Evolutionary conservation across 2,329 filamentous ascomycete species (phyloP), one percentile per base, ranked within the genome.

Genomic region (Dactylonectria estremocensis): DNA sequence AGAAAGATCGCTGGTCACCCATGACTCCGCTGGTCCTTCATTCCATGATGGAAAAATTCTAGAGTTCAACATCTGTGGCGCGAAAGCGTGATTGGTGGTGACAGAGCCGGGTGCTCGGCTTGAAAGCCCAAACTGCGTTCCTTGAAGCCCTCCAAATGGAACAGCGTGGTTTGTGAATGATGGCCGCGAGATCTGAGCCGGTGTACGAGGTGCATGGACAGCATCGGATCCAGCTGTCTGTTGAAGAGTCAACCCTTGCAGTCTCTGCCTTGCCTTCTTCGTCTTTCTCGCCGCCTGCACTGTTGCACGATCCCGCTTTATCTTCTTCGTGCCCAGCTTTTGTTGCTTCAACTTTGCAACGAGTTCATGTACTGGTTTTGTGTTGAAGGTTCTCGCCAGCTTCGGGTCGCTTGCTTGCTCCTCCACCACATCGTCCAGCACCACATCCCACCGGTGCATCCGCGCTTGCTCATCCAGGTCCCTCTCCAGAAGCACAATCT

Each of bases 361-460:
- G 2, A 74, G 20, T 6, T 45, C 20, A 18, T 56, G 55, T 14
- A 76, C 66, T 3, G 11, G 22, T 8, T 60, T 31, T 13, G 54
- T 24, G 28, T 61, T 16, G n/a, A 74, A 74, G 10, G 72, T 61
- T 24, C 33, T n/a, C 4, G 43, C 18, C 16, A 55, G 11, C 3
- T 58, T 13, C 9, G 14, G 5, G 22, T 61, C 64, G 20, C 40
- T 67, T 33, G 33, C 60, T 52, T 45, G n/a, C 62, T 35, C 53
- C 46, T 59, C 61, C 57, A 65, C 16, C 35, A 63, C 67, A 28
- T 71, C 71, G 31, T 72, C 73, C 7, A 74, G 53, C 16, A 72
- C 59, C 18, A 72, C 72, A 5, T 69, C 56, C 64, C 71, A 68
- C 4, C 68, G 67, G 40, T 75, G 68, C 13, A 71, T 67, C 14